Conservation (phyloP, 441 rosid genomes). For the Pelargonium australe region DNA sequence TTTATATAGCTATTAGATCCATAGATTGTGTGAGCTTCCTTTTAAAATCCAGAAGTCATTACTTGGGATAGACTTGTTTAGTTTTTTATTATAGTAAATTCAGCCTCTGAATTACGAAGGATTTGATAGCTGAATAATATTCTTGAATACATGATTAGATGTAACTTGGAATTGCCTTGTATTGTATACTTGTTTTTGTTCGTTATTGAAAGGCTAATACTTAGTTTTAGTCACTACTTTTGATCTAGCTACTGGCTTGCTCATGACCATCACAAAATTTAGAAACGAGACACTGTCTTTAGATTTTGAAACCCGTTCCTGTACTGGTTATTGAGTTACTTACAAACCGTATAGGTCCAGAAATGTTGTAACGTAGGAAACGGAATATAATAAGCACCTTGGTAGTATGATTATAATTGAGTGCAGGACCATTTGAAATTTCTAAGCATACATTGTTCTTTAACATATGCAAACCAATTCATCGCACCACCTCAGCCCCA, state of each 20-base stretch:
- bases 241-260: neutral
- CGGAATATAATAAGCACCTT: no score
- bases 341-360: no score
- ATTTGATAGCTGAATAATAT: neutral
- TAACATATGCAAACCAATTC: no score
- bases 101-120: neutral
- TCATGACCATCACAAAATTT: no score
- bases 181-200: neutral
- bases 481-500: no score
- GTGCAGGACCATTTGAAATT: no score
- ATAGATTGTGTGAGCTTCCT: neutral
- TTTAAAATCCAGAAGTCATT: neutral
- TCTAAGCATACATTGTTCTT: no score
- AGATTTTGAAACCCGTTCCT: neutral
- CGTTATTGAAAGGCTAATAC: neutral
- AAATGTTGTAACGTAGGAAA: no score
- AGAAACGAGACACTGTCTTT: neutral
- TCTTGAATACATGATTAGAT: neutral
- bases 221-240: neutral
- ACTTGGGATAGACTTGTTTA: neutral
- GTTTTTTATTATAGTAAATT: neutral
- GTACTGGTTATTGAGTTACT: neutral
- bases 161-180: neutral
- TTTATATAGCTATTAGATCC: neutral
- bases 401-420: no score